Conservation (phyloP, 1,284 basidiomycete genomes). For the Naganishia albida region DNA sequence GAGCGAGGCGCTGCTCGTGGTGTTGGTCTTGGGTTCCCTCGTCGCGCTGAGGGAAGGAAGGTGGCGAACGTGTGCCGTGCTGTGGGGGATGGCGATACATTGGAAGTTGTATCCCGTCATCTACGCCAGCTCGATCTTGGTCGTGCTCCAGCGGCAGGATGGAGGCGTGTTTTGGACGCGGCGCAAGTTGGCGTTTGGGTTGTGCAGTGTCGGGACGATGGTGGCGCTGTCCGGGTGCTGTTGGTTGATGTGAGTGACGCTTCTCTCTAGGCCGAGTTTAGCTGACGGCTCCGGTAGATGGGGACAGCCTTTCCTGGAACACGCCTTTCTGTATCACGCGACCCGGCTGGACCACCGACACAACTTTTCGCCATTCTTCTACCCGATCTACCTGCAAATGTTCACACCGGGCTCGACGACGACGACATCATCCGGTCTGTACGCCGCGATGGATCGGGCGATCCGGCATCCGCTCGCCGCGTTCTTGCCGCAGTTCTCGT, state of each 20-base stretch:
- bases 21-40: constrained; percentile 76
- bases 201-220: constrained; percentile 71
- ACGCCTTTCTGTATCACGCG: constrained; percentile 92
- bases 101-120: constrained; percentile 96
- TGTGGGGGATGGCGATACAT: constrained; percentile 78
- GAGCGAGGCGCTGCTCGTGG: constrained; percentile 82
- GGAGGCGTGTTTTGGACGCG: constrained; percentile 57
- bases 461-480: constrained; percentile 48
- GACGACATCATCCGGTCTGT: constrained; percentile 50
- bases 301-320: constrained; percentile 87
- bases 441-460: constrained; percentile 23
- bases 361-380: constrained; percentile 98
- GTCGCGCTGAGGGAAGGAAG: constrained; percentile 35
- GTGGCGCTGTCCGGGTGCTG: constrained; percentile 64
- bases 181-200: constrained; percentile 67
- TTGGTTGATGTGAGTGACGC: constrained; percentile 70
- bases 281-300: constrained; percentile 61
- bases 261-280: not conserved
- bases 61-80: constrained; percentile 63
- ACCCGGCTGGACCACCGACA: constrained; percentile 91
- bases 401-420: constrained; percentile 29
- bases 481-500: constrained; percentile 56
- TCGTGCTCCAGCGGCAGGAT: constrained; percentile 57
- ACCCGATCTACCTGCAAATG: constrained; percentile 76
- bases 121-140: constrained; percentile 76